Percentiles rank a stretch among this genome's conserved stretches.
Conservation (phyloP, 257 asterid species). For the Henckelia pumila region DNA sequence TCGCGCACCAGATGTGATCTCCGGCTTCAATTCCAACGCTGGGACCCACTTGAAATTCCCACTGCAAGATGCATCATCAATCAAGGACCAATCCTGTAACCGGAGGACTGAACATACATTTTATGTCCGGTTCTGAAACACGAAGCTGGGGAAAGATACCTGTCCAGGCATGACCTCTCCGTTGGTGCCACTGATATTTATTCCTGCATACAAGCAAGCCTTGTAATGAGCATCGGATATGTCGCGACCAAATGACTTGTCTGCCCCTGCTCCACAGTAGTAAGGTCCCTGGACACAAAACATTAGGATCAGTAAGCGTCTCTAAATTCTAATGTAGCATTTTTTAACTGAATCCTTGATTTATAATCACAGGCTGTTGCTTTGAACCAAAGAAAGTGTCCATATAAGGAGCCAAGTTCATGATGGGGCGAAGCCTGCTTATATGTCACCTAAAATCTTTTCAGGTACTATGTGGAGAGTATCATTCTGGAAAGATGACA, state of each 20-base stretch:
- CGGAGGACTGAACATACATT: not conserved
- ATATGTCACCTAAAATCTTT: no score
- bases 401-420: no score
- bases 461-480: no score
- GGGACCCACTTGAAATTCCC: constrained; percentile 99
- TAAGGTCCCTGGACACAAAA: constrained; percentile 74
- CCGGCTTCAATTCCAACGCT: constrained; percentile 97
- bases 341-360: no score
- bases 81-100: not conserved
- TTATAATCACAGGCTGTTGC: no score
- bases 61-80: constrained; percentile 47
- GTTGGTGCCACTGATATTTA: constrained; percentile 90
- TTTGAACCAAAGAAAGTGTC: no score
- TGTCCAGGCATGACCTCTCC: constrained; percentile 99
- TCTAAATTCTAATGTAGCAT: not conserved
- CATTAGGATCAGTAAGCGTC: not conserved
- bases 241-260: constrained; percentile 92
- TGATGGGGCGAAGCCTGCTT: no score
- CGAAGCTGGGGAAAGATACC: constrained; percentile 40
- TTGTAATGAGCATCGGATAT: constrained; percentile 97
- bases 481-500: no score
- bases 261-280: constrained; percentile 94
- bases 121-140: constrained; percentile 1
- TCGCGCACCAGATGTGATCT: constrained; percentile 93
- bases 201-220: constrained; percentile 97